Evolutionary conservation across 2,329 filamentous ascomycete genomes (phyloP), one percentile per base, ranked within the genome.

Genomic region (Boeremia exigua): DNA sequence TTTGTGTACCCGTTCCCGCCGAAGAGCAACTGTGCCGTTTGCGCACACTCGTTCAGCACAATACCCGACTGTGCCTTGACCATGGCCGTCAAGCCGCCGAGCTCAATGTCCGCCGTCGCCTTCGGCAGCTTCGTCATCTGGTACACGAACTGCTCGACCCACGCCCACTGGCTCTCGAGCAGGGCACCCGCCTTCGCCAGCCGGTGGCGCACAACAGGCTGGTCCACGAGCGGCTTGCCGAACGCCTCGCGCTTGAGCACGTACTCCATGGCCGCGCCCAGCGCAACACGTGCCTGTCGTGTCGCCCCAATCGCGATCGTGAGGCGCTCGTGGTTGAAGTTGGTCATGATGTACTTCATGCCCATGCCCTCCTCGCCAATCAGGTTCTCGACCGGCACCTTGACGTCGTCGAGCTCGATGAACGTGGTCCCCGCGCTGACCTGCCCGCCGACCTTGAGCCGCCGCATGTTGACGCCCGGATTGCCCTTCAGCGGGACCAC

Each of bases 321-420:
- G 10, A 92, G 78, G 0, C 89, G 84, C 73, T 92, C 89, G 72
- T 92, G 88, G 77, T 92, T 92, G 82, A 92, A 92, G 76, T 92
- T 90, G 49, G 85, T 88, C 87, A 90, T 90, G 51, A 89, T 84
- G 68, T 90, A 89, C 55, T 80, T 82, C 88, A 92, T 91, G 5
- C 89, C 89, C 66, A 83, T 78, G 10, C 88, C 88, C 71, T 92
- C 89, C 17, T 80, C 63, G 3, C 89, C 89, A 54, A 92, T 85
- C 7, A 92, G 75, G 68, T 92, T 91, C 66, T 84, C 83, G 0
- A 86, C 82, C 0, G 88, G 88, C 1, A 92, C 89, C 54, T 85
- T 82, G 17, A 92, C 89, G 48, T 92, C 88, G 65, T 91, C 88
- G 1, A 92, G 80, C 69, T 90, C 88, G 63, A 92, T 91, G 72